These are phyloP conservation scores for Amanita subjunquillea DNA, from an alignment of 768 basidiomycete species.

Conservation along the genomic window DNA sequence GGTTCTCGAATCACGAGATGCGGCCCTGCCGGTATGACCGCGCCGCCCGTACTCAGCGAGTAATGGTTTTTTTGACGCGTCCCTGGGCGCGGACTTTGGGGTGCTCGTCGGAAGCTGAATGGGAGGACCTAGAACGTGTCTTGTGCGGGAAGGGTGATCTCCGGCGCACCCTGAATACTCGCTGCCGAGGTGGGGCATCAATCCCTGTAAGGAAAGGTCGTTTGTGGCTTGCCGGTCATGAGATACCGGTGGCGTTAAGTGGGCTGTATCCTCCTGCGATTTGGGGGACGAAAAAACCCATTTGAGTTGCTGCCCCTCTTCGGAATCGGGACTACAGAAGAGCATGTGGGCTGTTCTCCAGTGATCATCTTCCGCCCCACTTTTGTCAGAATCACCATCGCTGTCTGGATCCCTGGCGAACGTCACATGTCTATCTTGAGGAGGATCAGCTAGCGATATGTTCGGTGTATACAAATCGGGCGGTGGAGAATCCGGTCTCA, in stretches of 20 bases:
- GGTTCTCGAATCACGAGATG: not conserved
- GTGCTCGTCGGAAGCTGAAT: not conserved
- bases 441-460: slow-evolving; percentile 13
- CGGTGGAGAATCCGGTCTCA: not conserved
- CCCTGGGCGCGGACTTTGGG: not conserved
- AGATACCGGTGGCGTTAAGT: not conserved
- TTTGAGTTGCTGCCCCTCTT: slow-evolving; percentile 3
- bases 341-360: slow-evolving; percentile 46
- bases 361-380: slow-evolving; percentile 38
- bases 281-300: slow-evolving; percentile 9
- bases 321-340: slow-evolving; percentile 26
- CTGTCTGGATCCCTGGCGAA: slow-evolving; percentile 13
- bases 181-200: not conserved
- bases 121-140: not conserved
- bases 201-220: not conserved
- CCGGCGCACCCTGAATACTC: not conserved
- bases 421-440: not conserved
- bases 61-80: too few relatives aligned
- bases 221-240: not conserved
- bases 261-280: slow-evolving; percentile 1
- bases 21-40: not conserved
- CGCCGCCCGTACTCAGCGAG: not conserved
- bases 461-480: slow-evolving; percentile 13
- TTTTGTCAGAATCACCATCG: slow-evolving; percentile 22
- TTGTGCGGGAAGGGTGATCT: not conserved